These are phyloP conservation scores for Penicillium canariense DNA, from an alignment of 495 filamentous ascomycete genomes.

Conservation along the genomic window DNA sequence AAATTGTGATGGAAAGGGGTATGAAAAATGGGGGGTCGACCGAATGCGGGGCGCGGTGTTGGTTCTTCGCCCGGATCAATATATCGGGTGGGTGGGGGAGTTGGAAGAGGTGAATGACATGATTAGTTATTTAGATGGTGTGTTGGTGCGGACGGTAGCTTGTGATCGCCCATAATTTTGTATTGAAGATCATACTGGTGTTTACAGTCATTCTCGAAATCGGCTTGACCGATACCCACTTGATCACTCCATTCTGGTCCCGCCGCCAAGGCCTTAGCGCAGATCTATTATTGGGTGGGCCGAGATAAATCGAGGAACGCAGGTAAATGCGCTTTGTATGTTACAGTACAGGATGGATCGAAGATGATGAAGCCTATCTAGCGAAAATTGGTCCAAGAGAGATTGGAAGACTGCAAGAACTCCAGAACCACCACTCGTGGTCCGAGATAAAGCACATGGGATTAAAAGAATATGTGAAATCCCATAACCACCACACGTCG, in stretches of 20 bases:
- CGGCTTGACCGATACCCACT: background rate
- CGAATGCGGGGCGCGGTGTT: constrained; percentile 57
- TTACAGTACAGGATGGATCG: too few relatives aligned
- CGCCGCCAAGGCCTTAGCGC: too few relatives aligned
- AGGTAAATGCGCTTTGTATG: background rate
- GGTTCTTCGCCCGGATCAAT: constrained; percentile 59
- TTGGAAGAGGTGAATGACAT: constrained; percentile 51
- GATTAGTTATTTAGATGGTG: constrained; percentile 29
- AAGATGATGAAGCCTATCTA: too few relatives aligned
- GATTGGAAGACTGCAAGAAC: too few relatives aligned
- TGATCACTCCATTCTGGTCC: background rate
- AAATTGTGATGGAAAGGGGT: constrained; percentile 53
- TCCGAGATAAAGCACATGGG: too few relatives aligned
- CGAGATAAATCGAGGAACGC: background rate
- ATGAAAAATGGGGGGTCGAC: constrained; percentile 61
- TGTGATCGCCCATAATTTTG: background rate
- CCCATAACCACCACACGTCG: too few relatives aligned
- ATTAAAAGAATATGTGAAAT: too few relatives aligned
- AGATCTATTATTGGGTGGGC: background rate
- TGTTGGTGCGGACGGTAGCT: constrained; percentile 14
- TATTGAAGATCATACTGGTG: too few relatives aligned
- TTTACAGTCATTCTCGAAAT: background rate
- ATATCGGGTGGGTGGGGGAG: constrained; percentile 59
- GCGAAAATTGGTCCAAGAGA: too few relatives aligned
- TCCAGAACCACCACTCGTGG: too few relatives aligned